Evolutionary conservation across 495 filamentous ascomycete genomes (phyloP).

Genomic region (Penicillium verhagenii): DNA sequence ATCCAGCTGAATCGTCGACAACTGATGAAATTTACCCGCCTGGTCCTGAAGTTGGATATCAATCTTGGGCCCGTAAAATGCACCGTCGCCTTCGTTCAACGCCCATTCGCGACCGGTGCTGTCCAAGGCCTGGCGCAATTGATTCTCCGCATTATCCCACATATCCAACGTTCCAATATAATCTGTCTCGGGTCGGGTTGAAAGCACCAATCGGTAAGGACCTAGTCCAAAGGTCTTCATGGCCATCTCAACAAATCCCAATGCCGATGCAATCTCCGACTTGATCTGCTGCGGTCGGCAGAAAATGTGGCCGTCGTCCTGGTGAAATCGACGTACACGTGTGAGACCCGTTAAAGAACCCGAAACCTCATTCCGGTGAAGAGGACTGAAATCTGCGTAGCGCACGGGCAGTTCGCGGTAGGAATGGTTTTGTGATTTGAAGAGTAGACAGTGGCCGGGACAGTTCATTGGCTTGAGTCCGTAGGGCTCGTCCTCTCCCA

Average conservation of each 20-base stretch:
- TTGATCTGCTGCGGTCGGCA: constrained; percentile 81
- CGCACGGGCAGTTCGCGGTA: constrained; percentile 84
- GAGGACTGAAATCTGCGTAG: constrained; percentile 88
- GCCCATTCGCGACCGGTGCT: constrained; percentile 65
- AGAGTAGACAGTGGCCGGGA: constrained; percentile 90
- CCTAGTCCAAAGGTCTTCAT: constrained; percentile 75
- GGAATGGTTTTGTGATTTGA: constrained; percentile 66
- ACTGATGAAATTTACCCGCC: constrained; percentile 86
- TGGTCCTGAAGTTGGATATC: constrained; percentile 82
- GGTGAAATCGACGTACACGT: constrained; percentile 88
- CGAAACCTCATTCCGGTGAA: constrained; percentile 89
- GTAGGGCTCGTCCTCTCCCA: constrained; percentile 72
- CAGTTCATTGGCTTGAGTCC: constrained; percentile 98
- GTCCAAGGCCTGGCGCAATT: constrained; percentile 68
- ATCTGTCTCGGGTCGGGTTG: constrained; percentile 72
- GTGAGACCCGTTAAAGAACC: constrained; percentile 85
- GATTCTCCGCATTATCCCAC: constrained; percentile 78
- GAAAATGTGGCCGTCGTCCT: constrained; percentile 96
- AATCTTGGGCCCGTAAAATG: constrained; percentile 95
- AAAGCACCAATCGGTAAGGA: constrained; percentile 73
- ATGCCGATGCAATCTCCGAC: constrained; percentile 72
- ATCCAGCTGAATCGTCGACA: constrained; percentile 89
- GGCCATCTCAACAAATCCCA: constrained; percentile 77
- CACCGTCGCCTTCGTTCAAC: constrained; percentile 78
- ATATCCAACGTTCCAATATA: constrained; percentile 77